phyloP scores from a whole-genome alignment of 148 eudicot species.

The Vaccinium vitisidaea region DNA sequence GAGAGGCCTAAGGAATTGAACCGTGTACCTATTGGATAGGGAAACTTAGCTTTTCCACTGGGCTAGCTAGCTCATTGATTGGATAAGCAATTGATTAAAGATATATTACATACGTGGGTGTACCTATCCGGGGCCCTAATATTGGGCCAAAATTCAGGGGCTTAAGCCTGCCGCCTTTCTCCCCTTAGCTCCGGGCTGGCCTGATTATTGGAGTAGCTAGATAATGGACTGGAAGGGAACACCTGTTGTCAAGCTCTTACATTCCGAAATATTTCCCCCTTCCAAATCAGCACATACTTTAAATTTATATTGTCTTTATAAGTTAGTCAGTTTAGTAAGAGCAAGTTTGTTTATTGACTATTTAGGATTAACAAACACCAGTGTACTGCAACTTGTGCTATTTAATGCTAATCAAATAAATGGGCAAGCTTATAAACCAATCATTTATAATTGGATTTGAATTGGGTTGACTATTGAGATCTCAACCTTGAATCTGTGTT shows the following conservation, averaged over 20 bases:
- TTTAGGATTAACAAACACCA: neutral
- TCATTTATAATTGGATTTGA: neutral
- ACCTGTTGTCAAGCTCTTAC: neutral
- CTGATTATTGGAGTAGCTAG: neutral
- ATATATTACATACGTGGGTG: no score
- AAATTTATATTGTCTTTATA: neutral
- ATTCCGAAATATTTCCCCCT: neutral
- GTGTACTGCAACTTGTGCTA: neutral
- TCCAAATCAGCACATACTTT: neutral
- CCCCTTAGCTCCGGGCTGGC: no score
- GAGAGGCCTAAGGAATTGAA: no score
- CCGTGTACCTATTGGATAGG: no score
- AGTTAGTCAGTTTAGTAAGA: neutral
- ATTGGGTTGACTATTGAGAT: constrained; percentile 1
- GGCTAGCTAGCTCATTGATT: no score
- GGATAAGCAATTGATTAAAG: no score
- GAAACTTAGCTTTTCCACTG: no score
- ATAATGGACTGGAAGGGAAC: neutral
- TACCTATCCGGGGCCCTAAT: no score
- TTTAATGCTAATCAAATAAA: neutral
- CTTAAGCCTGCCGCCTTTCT: no score
- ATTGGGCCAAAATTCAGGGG: no score
- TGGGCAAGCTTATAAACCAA: constrained; percentile 3
- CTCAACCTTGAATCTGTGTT: neutral
- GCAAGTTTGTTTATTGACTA: neutral